A percentile compares a stretch with the other conserved stretches of the same genome.
These are phyloP conservation scores for Carnegiea gigantea DNA, from an alignment of 179 eudicot genomes.

Conservation along the genomic window DNA sequence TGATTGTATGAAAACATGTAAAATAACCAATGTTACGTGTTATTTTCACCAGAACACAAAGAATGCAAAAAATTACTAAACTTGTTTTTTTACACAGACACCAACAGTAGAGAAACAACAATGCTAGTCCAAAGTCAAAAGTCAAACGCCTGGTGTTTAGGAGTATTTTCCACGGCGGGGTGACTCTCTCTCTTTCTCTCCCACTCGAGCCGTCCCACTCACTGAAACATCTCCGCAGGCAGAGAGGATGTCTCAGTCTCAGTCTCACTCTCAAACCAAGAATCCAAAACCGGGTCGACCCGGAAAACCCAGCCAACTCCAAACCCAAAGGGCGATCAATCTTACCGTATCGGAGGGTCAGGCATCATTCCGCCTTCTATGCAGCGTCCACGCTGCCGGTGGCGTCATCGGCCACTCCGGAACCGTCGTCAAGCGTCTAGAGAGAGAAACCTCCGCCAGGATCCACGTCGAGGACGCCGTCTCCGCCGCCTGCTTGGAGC, in stretches of 20 bases:
- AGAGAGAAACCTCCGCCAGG: slow-evolving; percentile 19
- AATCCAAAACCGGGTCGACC: not conserved
- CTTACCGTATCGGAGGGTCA: slow-evolving; percentile 11
- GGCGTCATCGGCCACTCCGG: slow-evolving; percentile 39
- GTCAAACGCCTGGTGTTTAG: no score
- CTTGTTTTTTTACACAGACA: no score
- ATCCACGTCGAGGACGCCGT: slow-evolving; percentile 22
- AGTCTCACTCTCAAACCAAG: not conserved
- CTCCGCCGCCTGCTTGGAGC: slow-evolving; percentile 17
- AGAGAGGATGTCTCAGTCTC: not conserved
- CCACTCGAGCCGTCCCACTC: no score
- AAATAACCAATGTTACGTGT: no score
- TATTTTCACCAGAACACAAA: no score
- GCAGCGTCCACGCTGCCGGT: slow-evolving; percentile 22
- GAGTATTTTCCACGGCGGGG: no score
- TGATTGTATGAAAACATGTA: no score
- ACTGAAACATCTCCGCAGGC: not conserved
- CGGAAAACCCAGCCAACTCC: not conserved
- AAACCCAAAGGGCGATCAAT: not conserved
- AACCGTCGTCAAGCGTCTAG: slow-evolving; percentile 19
- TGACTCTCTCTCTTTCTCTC: no score
- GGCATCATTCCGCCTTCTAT: slow-evolving; percentile 34
- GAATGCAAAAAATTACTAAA: no score
- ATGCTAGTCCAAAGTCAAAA: no score
- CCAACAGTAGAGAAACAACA: no score